Conservation (phyloP, 805 yeast genomes). For the Brettanomyces anomalus region DNA sequence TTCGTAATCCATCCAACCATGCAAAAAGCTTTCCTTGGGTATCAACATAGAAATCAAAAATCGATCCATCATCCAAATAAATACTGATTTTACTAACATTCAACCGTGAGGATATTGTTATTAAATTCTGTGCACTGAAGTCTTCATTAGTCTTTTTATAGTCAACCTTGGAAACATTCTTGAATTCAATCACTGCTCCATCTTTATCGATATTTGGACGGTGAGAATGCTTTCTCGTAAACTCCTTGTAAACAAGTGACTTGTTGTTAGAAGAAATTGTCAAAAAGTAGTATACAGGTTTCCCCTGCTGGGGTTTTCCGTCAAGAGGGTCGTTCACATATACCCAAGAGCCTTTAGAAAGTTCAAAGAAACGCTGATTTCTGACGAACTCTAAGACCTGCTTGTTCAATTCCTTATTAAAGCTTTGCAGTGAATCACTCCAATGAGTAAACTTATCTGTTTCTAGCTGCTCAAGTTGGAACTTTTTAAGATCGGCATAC, state of each 20-base stretch:
- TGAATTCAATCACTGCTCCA: conserved; percentile 40
- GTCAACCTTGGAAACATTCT: conserved; percentile 41
- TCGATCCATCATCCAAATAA: conserved; percentile 7
- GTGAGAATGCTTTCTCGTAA: conserved; percentile 32
- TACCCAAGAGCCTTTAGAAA: conserved; percentile 79
- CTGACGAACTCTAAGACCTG: conserved; percentile 66
- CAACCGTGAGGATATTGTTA: conserved; percentile 46
- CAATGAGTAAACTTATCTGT: conserved; percentile 31
- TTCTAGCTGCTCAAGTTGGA: conserved; percentile 41
- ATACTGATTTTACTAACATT: conserved; percentile 21
- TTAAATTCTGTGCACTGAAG: conserved; percentile 33
- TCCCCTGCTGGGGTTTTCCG: conserved; percentile 17
- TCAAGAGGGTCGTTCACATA: conserved; percentile 46
- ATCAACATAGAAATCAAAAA: conserved; percentile 60
- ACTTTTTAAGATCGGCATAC: conserved; percentile 42
- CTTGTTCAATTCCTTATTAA: conserved; percentile 38
- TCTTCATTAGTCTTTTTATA: conserved; percentile 36
- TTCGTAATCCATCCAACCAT: conserved; percentile 73
- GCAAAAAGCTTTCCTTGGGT: conserved; percentile 57
- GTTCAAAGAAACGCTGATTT: conserved; percentile 63
- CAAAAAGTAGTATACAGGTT: conserved; percentile 38
- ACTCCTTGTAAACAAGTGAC: conserved; percentile 53
- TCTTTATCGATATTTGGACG: conserved; percentile 55
- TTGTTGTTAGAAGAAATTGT: conserved; percentile 60
- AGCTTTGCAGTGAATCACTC: conserved; percentile 35